Percentiles rank a stretch among this genome's conserved stretches.
Evolutionary conservation across 768 basidiomycete genomes (phyloP).

Genomic region (Suillus alpinus): DNA sequence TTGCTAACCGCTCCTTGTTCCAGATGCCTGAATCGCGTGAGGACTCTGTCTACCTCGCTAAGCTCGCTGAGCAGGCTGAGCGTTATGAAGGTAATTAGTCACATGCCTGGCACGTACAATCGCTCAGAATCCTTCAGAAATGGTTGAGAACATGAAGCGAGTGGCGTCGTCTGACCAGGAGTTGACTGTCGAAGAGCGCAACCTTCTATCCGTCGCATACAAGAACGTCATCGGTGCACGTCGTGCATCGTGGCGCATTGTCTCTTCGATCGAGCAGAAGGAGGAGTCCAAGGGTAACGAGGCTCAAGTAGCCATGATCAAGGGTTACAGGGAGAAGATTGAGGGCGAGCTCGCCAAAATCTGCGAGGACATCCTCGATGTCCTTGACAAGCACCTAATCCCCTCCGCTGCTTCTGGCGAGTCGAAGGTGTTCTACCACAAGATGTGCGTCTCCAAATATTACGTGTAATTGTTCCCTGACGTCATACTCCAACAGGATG

Average conservation of each 20-base stretch:
- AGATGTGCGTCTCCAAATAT: slow-evolving; percentile 65
- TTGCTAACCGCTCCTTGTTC: slow-evolving; percentile 13
- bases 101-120: neutral
- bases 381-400: slow-evolving; percentile 97
- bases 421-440: slow-evolving; percentile 99
- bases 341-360: slow-evolving; percentile 96
- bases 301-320: slow-evolving; percentile 95
- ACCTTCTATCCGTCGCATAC: slow-evolving; percentile 96
- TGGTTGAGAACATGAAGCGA: slow-evolving; percentile 99
- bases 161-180: slow-evolving; percentile 98
- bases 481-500: slow-evolving; percentile 61
- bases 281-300: slow-evolving; percentile 99
- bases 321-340: slow-evolving; percentile 96
- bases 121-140: slow-evolving; percentile 51
- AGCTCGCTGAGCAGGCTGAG: slow-evolving; percentile 99
- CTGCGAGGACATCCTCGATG: slow-evolving; percentile 97
- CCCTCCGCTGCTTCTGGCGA: slow-evolving; percentile 96
- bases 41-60: slow-evolving; percentile 99
- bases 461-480: slow-evolving; percentile 9
- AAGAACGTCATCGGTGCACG: slow-evolving; percentile 99
- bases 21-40: slow-evolving; percentile 84
- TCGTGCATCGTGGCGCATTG: slow-evolving; percentile 96
- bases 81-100: slow-evolving; percentile 83
- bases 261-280: slow-evolving; percentile 98
- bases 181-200: slow-evolving; percentile 97